Conservation (phyloP, 768 basidiomycete genomes). For the Termitomyces sp. region DNA sequence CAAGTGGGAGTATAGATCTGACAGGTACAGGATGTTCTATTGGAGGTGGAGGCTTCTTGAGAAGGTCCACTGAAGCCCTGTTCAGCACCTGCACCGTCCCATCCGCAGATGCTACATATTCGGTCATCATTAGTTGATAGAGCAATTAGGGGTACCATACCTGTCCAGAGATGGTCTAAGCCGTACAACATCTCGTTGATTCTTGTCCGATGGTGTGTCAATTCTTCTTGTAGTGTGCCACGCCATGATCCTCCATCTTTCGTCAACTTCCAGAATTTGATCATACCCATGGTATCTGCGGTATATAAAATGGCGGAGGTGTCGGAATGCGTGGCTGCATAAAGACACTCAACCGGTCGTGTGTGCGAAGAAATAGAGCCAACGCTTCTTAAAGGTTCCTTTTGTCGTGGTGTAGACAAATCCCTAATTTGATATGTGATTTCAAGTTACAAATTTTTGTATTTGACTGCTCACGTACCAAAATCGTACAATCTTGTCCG, state of each 20-base stretch:
- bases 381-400: conserved; percentile 43
- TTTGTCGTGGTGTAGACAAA: conserved; percentile 41
- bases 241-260: conserved; percentile 50
- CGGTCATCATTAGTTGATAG: neutral
- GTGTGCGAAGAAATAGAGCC: conserved; percentile 82
- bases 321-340: conserved; percentile 47
- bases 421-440: conserved; percentile 47
- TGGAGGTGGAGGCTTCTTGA: conserved; percentile 40
- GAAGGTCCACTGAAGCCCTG: conserved; percentile 28
- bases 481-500: conserved; percentile 84
- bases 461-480: conserved; percentile 55
- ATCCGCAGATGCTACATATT: conserved; percentile 77
- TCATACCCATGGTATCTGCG: conserved; percentile 88
- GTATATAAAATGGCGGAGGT: conserved; percentile 61
- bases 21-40: conserved; percentile 64
- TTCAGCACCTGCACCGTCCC: conserved; percentile 70
- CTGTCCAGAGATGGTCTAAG: conserved; percentile 84
- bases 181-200: conserved; percentile 71
- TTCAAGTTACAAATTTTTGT: neutral
- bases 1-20: conserved; percentile 68
- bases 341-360: conserved; percentile 81
- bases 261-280: conserved; percentile 75
- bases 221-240: conserved; percentile 47
- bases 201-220: conserved; percentile 76
- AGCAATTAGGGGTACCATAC: conserved; percentile 34